Base-by-base conservation (phyloP, 768 basidiomycete genomes). In the Pulveroboletus frians region DNA sequence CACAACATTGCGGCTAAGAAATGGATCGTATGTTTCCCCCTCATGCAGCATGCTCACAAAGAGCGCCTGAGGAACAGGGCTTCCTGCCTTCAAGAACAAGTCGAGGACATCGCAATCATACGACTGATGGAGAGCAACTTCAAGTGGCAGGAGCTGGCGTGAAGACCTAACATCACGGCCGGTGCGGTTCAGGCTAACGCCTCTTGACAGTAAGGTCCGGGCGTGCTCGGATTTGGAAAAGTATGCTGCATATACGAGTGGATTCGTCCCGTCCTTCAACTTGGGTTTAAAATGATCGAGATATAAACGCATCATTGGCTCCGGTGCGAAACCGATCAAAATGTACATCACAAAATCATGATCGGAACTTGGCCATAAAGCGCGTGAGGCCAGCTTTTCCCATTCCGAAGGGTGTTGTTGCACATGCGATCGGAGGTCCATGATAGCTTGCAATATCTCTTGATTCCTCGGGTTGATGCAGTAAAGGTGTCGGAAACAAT, bases 181-280 rank as follows among this genome's bases (percentile, higher is more conserved):
- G 3, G 10, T 20, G 13, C 4, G 11, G 10, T 37, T 20, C 8
- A 9, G 35, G 1, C 27, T 18, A 15, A 21, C 17, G n/a, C 26
- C 17, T 1, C 15, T 11, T 7, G 44, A 50, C 8, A 50, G 38
- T 3, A 50, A 18, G 5, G 26, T 46, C 5, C 17, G 34, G 15
- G 47, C 44, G 23, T 57, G 54, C 1, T 51, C 34, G 4, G 41
- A 30, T n/a, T 49, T 56, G 8, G 27, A 30, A 7, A 43, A 43
- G 7, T 47, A 39, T 4, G 50, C 31, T 9, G 50, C 50, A 35
- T 57, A 57, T 15, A 57, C 26, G 1, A 56, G 47, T 0, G 56
- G 50, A 4, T 41, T 53, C 2, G 53, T 59, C n/a, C 51, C 35
- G 9, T 17, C 7, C n/a, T 35, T 35, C n/a, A 35, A n/a, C 8